Base-by-base conservation (phyloP, 345 rosid genomes). In the Ceriops zippeliana region DNA sequence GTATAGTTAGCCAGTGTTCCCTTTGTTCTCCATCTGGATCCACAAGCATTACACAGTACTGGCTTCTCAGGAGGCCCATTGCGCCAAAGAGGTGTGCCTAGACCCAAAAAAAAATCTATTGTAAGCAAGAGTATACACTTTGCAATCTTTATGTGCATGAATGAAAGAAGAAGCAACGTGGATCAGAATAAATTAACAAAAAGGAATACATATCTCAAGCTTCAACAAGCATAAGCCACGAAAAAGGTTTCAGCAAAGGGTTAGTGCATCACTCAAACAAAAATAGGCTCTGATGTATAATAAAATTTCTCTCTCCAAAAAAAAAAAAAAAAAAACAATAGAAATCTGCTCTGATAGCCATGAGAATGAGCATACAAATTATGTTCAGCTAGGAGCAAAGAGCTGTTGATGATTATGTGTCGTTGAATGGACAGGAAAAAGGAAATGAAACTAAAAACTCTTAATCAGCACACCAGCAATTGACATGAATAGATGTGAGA, bases 61-160 rank as follows among this genome's bases (percentile, higher is more conserved):
- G 98, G 99, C 85, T 96, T 96, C 76, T 96, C 99, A 0, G 97
- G 92, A 73, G 98, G 99, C 51, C 99, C 98, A 71, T 96, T 96
- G 61, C 99, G 78, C 99, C 97, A 96, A 42, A 96, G 79, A 69
- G 99, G 98, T 34, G 99, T 92, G 81, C 88, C 98, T 95, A 77
- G 81, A 60, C 27, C 73, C 26, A 24, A 77, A 27, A 52, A 35
- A 17, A 57, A 5, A 13, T 42, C 52, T 52, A 22, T 61, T 70
- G 71, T 75, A 70, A 82, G 69, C 58, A 69, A 66, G 26, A 52
- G 7, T 20, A 67, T 3, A 53, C 4, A 58, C 13, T n/a, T 31
- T 19, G 17, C 24, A 13, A 56, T 24, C 59, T 22, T 2, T 21
- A 56, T 3, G 59, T 62, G 57, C 42, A 34, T 19, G 9, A 59